Evolutionary conservation across 2,329 filamentous ascomycete species (phyloP), one percentile per base, ranked within the genome.

Genomic region (Laburnicola sp.): DNA sequence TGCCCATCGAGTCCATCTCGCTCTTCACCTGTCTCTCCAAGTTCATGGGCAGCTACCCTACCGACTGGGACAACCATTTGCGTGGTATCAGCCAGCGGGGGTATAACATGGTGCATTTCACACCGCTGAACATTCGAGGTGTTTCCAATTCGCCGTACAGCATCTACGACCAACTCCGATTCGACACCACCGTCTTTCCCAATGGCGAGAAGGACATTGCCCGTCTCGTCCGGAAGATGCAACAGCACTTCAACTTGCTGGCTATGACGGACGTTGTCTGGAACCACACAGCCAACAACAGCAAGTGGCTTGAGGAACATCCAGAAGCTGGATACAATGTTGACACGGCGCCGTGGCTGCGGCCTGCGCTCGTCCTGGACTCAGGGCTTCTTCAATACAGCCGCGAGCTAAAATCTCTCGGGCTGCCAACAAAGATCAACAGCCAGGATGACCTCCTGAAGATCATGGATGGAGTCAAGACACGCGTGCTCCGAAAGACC

Each of bases 41-140:
- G 75, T 97, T 97, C 76, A 95, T 99, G 90, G 94, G 94, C 56
- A 86, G 87, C 67, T 96, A 94, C 68, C 91, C 93, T 0, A 80
- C 80, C 11, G 89, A 96, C 65, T 99, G 93, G 92, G 85, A 97
- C 69, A 87, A 85, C 45, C 93, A 97, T 71, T 77, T 99, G 50
- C 82, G 83, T 50, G 92, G 94, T 26, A 96, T 99, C 70, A 89
- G 89, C 70, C 85, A 89, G 65, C 83, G 94, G 54, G 92, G 92
- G 39, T 99, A 99, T 80, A 99, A 99, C 76, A 97, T 97, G 91
- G 86, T 99, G 53, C 94, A 99, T 74, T 99, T 99, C 73, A 97
- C 94, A 2, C 94, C 94, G 7, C 79, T 99, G 59, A 94, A 96
- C 80, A 81, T 88, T 51, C 86, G 94, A 53, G 94, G 94, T 50